These are phyloP conservation scores for Polyplosphaeria fusca DNA, from an alignment of 495 filamentous ascomycete species.

Conservation along the genomic window DNA sequence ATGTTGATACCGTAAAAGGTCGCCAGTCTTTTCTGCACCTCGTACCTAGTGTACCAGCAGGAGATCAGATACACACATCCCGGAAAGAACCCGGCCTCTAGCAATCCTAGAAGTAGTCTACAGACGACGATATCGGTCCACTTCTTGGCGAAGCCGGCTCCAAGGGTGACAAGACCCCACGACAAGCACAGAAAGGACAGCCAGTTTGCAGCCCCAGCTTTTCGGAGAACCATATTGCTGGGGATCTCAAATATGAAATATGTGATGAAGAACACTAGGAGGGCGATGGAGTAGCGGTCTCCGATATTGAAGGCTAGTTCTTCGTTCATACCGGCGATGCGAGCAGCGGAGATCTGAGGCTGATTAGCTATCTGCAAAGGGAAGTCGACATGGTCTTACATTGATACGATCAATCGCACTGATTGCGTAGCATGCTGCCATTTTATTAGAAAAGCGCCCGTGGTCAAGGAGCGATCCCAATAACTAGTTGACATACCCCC, in stretches of 20 bases:
- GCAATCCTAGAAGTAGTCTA: slow-evolving; percentile 55
- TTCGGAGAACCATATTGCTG: slow-evolving; percentile 54
- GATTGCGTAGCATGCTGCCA: slow-evolving; percentile 15
- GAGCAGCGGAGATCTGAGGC: too few relatives aligned
- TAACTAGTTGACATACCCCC: not conserved
- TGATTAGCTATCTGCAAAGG: too few relatives aligned
- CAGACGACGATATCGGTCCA: slow-evolving; percentile 51
- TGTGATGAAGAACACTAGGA: slow-evolving; percentile 64
- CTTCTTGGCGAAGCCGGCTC: slow-evolving; percentile 50
- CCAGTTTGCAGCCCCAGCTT: slow-evolving; percentile 58
- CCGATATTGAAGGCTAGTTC: slow-evolving; percentile 9
- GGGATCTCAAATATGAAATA: slow-evolving; percentile 64
- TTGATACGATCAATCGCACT: slow-evolving; percentile 21
- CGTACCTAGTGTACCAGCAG: slow-evolving; percentile 60
- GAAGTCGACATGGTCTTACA: slow-evolving; percentile 3
- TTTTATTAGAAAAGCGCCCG: not conserved
- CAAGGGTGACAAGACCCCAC: slow-evolving; percentile 48
- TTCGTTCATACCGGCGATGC: slow-evolving; percentile 18
- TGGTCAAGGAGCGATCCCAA: too few relatives aligned
- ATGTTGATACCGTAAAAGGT: slow-evolving; percentile 62
- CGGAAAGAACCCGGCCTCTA: slow-evolving; percentile 50
- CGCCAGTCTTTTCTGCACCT: slow-evolving; percentile 45
- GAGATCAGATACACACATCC: slow-evolving; percentile 58
- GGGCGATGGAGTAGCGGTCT: slow-evolving; percentile 46
- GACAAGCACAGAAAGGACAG: slow-evolving; percentile 47